Evolutionary conservation across 208 protist species (phyloP), one percentile per base, ranked within the genome.

Genomic region (Wallacemonas sp.): DNA sequence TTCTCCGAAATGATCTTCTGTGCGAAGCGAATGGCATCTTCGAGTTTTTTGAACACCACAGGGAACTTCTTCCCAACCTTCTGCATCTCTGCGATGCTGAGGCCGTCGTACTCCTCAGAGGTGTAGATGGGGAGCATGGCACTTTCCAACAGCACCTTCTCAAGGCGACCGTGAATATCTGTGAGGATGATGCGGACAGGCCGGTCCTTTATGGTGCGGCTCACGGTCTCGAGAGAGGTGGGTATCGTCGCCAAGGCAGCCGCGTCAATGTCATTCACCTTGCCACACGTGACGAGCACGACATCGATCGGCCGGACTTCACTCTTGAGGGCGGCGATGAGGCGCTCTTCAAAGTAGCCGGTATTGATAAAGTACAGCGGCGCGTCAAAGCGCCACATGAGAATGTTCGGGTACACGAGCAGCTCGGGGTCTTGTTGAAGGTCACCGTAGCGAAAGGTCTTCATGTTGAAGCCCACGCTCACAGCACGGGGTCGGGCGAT

Each of bases 361-460:
- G 53, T 67, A 54, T 86, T 86, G 45, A 86, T 66, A 28, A 86
- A 86, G 46, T 80, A 82, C 27, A 86, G 66, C 15, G 80, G 80
- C 38, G 80, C 80, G 41, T 86, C 80, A 42, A 86, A 86, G 51
- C 76, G 76, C 80, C 80, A 86, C 55, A 86, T 56, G 14, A 86
- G 72, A 14, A 86, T 79, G 42, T 80, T 76, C n/a, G 80, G 80
- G 62, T 86, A 82, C 27, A 86, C 80, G 11, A 86, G 77, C 54
- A 82, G 73, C 73, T 86, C 75, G 17, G 72, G 69, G 24, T 86
- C 80, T 46, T 86, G 77, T 49, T 70, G 61, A 41, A 86, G 68
- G 53, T 86, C 76, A 30, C 75, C 80, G 58, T 80, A 86, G 56
- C 56, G 70, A 33, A 76, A 76, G 1, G 70, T 86, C 36, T 62